phyloP scores from a whole-genome alignment of 768 basidiomycete species.

The Psilocybe sp. region DNA sequence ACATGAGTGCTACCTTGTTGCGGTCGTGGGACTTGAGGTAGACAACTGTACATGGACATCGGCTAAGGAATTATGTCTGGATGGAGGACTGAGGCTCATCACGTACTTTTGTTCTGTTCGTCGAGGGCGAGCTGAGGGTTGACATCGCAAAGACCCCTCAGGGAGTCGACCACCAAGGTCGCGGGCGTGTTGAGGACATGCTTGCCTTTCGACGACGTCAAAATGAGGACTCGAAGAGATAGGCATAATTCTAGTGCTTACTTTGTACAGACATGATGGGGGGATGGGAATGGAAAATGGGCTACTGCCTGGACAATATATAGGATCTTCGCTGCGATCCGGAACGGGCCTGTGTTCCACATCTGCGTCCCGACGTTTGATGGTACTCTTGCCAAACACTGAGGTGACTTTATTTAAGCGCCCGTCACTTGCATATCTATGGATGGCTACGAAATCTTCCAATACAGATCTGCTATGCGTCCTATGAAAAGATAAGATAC shows the following conservation, averaged over 20 bases:
- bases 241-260: slow-evolving; percentile 8
- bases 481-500: too few species aligned
- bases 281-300: background rate
- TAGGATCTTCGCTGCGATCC: background rate
- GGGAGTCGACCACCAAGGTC: slow-evolving; percentile 74
- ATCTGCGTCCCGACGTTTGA: background rate
- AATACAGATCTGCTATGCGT: too few species aligned
- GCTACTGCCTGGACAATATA: background rate
- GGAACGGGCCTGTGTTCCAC: background rate
- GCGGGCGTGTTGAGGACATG: slow-evolving; percentile 77
- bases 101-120: slow-evolving; percentile 62
- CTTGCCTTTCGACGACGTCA: slow-evolving; percentile 39
- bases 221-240: background rate
- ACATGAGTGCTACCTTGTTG: slow-evolving; percentile 72
- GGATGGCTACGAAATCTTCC: too few species aligned
- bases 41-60: slow-evolving; percentile 68
- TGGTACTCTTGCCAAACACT: background rate
- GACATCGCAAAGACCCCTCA: slow-evolving; percentile 65
- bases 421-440: too few species aligned
- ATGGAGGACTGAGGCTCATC: background rate
- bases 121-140: slow-evolving; percentile 78
- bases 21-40: slow-evolving; percentile 55
- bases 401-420: too few species aligned
- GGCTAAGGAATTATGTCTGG: slow-evolving; percentile 21
- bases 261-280: slow-evolving; percentile 36